phyloP scores from a whole-genome alignment of 2,329 filamentous ascomycete genomes.

The Hypomyces rosellus region DNA sequence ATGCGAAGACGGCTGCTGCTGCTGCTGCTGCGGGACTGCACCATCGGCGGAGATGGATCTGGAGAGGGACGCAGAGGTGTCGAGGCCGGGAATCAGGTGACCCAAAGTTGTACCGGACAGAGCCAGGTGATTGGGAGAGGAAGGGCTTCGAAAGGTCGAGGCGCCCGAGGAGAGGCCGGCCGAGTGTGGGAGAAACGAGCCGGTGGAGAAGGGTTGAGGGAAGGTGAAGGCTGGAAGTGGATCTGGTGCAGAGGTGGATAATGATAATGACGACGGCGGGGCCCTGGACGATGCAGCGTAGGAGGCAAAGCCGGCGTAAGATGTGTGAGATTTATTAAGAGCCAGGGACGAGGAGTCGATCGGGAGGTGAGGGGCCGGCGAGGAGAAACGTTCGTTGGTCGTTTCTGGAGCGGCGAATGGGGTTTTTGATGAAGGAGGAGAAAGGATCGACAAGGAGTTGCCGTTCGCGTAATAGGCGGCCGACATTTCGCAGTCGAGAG shows the following conservation, averaged over 20 bases:
- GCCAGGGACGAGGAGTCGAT: neutral
- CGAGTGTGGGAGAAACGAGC: neutral
- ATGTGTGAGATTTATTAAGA: neutral
- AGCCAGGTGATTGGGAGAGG: neutral
- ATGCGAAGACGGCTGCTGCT: conserved; percentile 23
- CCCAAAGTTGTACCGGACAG: neutral
- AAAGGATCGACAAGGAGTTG: conserved; percentile 6
- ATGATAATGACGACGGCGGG: neutral
- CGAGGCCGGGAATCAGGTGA: conserved; percentile 10
- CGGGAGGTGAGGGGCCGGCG: neutral
- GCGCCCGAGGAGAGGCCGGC: neutral
- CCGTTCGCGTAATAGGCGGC: conserved; percentile 4
- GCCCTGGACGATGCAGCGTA: neutral
- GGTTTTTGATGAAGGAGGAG: conserved; percentile 2
- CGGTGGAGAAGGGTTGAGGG: neutral
- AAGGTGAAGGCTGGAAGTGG: neutral
- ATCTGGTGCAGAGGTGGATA: neutral
- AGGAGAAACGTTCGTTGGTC: neutral
- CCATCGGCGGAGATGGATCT: conserved; percentile 26
- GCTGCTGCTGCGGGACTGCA: conserved; percentile 19
- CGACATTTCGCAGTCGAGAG: conserved; percentile 20
- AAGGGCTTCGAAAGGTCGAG: neutral
- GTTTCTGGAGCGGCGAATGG: neutral
- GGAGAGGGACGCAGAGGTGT: conserved; percentile 19
- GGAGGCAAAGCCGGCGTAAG: neutral